Conservation (phyloP, 306 rosid genomes). For the Vigna angularis region DNA sequence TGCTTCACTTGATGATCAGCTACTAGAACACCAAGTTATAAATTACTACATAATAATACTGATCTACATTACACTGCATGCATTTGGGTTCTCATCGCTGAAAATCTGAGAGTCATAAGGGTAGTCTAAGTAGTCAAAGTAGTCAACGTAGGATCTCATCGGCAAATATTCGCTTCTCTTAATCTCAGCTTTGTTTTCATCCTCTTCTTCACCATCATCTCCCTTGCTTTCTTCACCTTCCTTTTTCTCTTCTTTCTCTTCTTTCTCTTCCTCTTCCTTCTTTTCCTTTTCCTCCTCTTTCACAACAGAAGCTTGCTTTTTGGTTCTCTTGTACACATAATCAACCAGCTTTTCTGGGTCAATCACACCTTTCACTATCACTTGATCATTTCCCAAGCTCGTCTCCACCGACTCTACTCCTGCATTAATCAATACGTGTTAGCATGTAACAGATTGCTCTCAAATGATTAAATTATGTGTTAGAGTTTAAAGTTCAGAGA, state of each 20-base stretch:
- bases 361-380: constrained; percentile 74
- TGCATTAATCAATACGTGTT: constrained; percentile 43
- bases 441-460: background rate
- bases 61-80: constrained; percentile 79
- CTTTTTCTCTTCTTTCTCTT: constrained; percentile 50
- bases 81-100: constrained; percentile 96
- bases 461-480: background rate
- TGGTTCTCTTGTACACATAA: constrained; percentile 71
- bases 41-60: background rate
- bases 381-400: constrained; percentile 66
- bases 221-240: constrained; percentile 59
- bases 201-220: constrained; percentile 39
- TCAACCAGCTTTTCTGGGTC: constrained; percentile 73
- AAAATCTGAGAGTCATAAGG: constrained; percentile 66
- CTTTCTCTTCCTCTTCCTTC: constrained; percentile 51
- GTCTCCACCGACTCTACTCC: constrained; percentile 97
- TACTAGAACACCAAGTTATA: constrained; percentile 23
- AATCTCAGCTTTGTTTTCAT: constrained; percentile 57
- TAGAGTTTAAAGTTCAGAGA: background rate
- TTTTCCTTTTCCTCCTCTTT: constrained; percentile 64
- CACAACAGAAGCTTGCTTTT: constrained; percentile 75
- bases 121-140: constrained; percentile 48
- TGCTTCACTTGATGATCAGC: constrained; percentile 41
- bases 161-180: constrained; percentile 74
- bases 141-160: constrained; percentile 56